Evolutionary conservation across 2,329 filamentous ascomycete species (phyloP).

Genomic region (Apiospora arundinis): DNA sequence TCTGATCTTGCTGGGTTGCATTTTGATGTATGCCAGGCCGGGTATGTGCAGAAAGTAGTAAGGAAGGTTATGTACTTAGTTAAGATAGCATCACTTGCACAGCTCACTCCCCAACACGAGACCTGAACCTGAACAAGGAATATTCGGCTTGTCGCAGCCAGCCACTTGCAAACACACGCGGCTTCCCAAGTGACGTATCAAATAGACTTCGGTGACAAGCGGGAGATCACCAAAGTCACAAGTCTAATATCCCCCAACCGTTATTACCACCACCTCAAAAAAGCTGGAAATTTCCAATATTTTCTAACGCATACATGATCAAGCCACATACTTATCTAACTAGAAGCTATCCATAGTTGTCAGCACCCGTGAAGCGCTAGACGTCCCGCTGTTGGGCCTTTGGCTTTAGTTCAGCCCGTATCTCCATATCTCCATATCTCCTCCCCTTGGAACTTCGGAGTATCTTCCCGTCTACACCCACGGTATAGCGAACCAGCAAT

Average conservation of each 20-base stretch:
- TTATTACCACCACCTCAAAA: not conserved
- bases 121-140: not conserved
- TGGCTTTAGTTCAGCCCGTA: not conserved
- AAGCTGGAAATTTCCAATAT: not conserved
- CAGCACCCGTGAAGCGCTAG: not conserved
- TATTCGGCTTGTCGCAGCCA: conserved; percentile 4
- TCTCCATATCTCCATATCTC: not conserved
- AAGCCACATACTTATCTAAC: not conserved
- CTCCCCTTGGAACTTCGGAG: not conserved
- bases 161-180: not conserved
- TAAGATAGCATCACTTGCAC: not conserved
- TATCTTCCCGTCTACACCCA: too few species aligned
- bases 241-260: not conserved
- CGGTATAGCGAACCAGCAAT: not conserved
- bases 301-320: not conserved
- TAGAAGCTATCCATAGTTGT: not conserved
- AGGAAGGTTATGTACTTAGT: too few species aligned
- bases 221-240: not conserved
- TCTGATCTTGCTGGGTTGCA: not conserved
- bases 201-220: not conserved
- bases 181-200: not conserved
- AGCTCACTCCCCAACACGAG: not conserved
- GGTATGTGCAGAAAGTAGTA: too few species aligned
- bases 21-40: not conserved
- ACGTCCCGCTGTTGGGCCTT: not conserved